Evolutionary conservation across 108 stramenopile genomes (phyloP).

Genomic region (Conticribra guillardii): DNA sequence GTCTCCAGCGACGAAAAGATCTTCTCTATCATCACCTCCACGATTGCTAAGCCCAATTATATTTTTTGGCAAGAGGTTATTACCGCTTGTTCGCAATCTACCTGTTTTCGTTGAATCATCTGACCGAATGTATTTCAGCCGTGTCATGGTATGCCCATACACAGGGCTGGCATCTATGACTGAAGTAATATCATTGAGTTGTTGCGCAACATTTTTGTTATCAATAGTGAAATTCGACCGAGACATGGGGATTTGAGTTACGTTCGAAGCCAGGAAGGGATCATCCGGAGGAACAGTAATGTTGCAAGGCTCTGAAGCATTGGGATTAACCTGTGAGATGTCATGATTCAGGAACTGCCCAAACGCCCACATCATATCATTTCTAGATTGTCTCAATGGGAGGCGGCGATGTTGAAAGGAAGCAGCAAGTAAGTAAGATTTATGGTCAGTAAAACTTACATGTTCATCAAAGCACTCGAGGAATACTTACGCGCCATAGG

Average conservation of each 20-base stretch:
- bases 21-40: conserved; percentile 21
- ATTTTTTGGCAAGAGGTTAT: conserved; percentile 32
- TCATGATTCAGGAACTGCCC: conserved; percentile 49
- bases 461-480: neutral
- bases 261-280: conserved; percentile 7
- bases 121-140: conserved; percentile 11
- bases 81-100: conserved; percentile 15
- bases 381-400: too few relatives aligned
- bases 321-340: conserved; percentile 22
- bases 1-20: conserved; percentile 50
- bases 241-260: conserved; percentile 8
- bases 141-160: conserved; percentile 15
- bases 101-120: conserved; percentile 13
- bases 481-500: conserved; percentile 19
- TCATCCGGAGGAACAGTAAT: conserved; percentile 20
- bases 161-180: conserved; percentile 23
- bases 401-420: neutral
- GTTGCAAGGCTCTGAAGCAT: conserved; percentile 3
- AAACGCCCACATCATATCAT: conserved; percentile 42
- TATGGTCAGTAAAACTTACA: neutral
- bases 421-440: neutral
- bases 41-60: conserved; percentile 22
- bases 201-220: neutral
- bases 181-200: conserved; percentile 21
- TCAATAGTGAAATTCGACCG: conserved; percentile 2